Evolutionary conservation across 257 asterid species (phyloP), one percentile per base, ranked within the genome.

Genomic region (Thymus quinquecostatus): DNA sequence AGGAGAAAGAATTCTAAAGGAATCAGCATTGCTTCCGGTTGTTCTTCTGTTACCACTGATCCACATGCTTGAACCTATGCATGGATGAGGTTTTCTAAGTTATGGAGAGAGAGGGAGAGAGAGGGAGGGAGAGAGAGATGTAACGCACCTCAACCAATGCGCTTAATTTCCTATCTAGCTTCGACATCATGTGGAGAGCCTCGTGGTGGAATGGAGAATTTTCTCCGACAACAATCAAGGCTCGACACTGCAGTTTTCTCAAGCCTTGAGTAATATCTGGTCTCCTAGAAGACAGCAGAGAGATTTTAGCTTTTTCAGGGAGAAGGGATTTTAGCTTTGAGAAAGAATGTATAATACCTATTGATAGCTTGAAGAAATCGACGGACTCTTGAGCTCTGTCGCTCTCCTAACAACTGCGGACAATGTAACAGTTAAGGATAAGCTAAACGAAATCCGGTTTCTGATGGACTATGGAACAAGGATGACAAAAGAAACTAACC

Each of bases 1-100:
- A 33, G 64, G 44, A 86, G 81, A 58, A 89, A 89, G 77, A 85
- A 89, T 78, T 89, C 96, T 3, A 89, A 69, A 1, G 96, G 96
- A 45, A 83, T 83, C 70, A 85, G 13, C 92, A 89, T 86, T 56
- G 92, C 88, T 10, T 89, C 84, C 0, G 96, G 96, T 73, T 85
- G 92, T 77, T 89, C 96, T 80, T 89, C 92, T 0, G 92, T 89
- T 1, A 89, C 88, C 76, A 86, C 68, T 6, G 96, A 85, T 44
- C 92, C 96, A 38, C 96, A 89, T n/a, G 89, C 86, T 80, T 86
- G 90, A 53, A 86, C 96, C 92, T 72, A n/a, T 85, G 75, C 55
- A 58, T 28, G 36, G 53, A 6, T 21, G 13, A 36, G 60, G 45
- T 8, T 3, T 50, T 71, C 21, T 21, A 21, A 21, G 21, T 21